A percentile compares a stretch with the other conserved stretches of the same genome.
phyloP scores from a whole-genome alignment of 371 early-diverging fungal genomes.

The Mortierella sp. region DNA sequence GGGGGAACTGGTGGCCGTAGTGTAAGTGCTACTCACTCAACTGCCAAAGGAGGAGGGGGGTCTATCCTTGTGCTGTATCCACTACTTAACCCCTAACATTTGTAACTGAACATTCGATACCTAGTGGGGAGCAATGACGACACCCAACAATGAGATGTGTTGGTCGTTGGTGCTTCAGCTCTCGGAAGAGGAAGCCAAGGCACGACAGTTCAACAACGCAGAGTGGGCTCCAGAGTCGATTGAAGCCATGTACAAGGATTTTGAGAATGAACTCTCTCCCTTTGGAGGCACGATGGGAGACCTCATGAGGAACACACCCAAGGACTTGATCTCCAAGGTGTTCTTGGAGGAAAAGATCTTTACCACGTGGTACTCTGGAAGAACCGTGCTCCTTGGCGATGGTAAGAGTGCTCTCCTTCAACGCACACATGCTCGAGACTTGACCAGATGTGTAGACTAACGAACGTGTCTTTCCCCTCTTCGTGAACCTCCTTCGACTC shows the following conservation, averaged over 20 bases:
- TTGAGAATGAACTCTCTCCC: constrained; percentile 1
- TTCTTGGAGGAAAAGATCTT: constrained; percentile 20
- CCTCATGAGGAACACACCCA: constrained; percentile 15
- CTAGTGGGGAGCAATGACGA: neutral
- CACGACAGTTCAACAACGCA: neutral
- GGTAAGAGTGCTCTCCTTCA: constrained; percentile 6
- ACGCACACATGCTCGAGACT: too few relatives aligned
- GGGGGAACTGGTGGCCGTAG: neutral
- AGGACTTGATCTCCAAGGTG: constrained; percentile 11
- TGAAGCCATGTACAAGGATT: constrained; percentile 7
- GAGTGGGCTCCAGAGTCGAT: constrained; percentile 24
- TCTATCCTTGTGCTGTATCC: too few relatives aligned
- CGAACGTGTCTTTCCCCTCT: neutral
- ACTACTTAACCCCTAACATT: too few relatives aligned
- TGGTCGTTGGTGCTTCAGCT: constrained; percentile 11
- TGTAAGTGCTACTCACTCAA: neutral
- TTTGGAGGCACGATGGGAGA: constrained; percentile 18
- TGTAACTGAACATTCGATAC: neutral
- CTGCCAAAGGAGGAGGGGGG: neutral
- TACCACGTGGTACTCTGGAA: constrained; percentile 10
- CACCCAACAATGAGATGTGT: neutral
- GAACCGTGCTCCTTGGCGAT: constrained; percentile 24
- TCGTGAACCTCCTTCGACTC: neutral
- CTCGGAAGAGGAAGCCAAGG: neutral
- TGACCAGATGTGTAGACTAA: too few relatives aligned